These are phyloP conservation scores for Flaveria sonorensis DNA, from an alignment of 129 eudicot genomes.

Conservation along the genomic window DNA sequence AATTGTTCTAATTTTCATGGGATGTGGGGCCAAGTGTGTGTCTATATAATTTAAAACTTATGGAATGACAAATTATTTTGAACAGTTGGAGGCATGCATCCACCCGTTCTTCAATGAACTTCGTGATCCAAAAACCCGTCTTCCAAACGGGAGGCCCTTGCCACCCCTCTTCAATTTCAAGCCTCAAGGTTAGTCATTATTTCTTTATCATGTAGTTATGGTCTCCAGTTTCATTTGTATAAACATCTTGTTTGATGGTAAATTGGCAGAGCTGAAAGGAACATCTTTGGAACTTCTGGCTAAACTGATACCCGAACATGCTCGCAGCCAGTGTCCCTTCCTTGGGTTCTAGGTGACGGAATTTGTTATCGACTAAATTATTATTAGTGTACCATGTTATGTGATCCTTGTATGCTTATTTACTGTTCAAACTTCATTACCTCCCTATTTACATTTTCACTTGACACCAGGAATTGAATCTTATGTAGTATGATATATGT, in stretches of 20 bases:
- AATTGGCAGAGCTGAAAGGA: constrained; percentile 55
- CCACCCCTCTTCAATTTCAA: constrained; percentile 60
- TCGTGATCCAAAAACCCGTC: constrained; percentile 54
- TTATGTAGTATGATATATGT: background rate
- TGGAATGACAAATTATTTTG: background rate
- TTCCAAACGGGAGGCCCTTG: constrained; percentile 54
- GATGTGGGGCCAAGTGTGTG: no score
- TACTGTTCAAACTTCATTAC: background rate
- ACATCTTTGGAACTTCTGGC: constrained; percentile 48
- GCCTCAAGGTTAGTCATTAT: constrained; percentile 41
- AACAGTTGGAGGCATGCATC: constrained; percentile 57
- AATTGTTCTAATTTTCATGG: no score
- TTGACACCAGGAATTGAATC: background rate
- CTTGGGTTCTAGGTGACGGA: constrained; percentile 36
- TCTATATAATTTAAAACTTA: background rate
- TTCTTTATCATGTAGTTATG: background rate
- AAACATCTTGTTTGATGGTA: background rate
- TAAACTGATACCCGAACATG: constrained; percentile 69
- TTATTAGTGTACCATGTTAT: constrained; percentile 14
- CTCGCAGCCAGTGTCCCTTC: constrained; percentile 56
- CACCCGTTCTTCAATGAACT: constrained; percentile 76
- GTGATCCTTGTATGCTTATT: constrained; percentile 5
- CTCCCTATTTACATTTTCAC: background rate
- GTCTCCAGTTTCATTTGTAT: background rate
- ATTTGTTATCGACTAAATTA: constrained; percentile 3